Evolutionary conservation across 2,329 filamentous ascomycete species (phyloP), one percentile per base, ranked within the genome.

Genomic region (Gyromitra esculenta): DNA sequence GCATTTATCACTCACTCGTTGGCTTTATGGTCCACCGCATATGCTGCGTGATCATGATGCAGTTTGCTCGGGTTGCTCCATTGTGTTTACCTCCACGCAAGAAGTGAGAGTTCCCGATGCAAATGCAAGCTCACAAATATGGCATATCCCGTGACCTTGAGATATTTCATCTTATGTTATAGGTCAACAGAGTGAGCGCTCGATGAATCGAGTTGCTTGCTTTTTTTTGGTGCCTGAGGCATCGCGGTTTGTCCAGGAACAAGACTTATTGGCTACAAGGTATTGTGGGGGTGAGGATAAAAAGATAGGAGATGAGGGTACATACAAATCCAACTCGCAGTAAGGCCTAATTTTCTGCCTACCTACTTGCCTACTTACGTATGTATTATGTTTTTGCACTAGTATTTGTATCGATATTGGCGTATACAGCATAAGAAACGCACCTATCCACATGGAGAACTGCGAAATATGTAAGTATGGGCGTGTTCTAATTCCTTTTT

Each of bases 181-280:
- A 18, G 37, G 6, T 6, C 21, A n/a, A 41, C n/a, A n/a, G n/a
- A 21, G 31, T 62, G 31, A 52, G 15, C 15, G n/a, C 48, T 52
- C 8, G 15, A 52, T 52, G 48, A 52, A 21, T 21, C 48, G 15
- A 52, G 11, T n/a, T 8, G 9, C 43, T 39, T n/a, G 13, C 25
- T 59, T 21, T 25, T 59, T 59, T 39, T 60, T 60, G 56, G 15
- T 62, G 11, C 56, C 56, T 62, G 59, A 18, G 48, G n/a, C 2
- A 52, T 9, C n/a, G 11, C 7, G 48, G 18, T 31, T 31, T 15
- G 56, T 9, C 31, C 56, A 43, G 39, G 37, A 43, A 43, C 59
- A 35, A 18, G 8, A 6, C 4, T 6, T 15, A 13, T 37, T 35
- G 11, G 25, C 13, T 35, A n/a, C 2, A 21, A 5, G 52, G 25